Evolutionary conservation across 129 eudicot genomes (phyloP).

Genomic region (carrot (Daucus carota)): DNA sequence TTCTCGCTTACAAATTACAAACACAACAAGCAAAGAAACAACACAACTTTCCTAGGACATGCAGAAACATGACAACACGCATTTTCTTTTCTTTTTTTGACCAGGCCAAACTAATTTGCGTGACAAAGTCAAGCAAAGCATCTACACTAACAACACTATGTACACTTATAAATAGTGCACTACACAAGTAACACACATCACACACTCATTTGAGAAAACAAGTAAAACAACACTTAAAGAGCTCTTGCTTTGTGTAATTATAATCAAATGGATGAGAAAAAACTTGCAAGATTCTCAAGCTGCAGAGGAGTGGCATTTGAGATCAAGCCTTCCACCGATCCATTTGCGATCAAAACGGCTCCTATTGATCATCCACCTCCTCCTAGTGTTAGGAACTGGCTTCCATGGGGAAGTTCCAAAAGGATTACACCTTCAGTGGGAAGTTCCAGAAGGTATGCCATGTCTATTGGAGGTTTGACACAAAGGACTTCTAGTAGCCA

Average conservation of each 20-base stretch:
- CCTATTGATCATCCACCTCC: slow-evolving; percentile 29
- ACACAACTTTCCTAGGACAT: background rate
- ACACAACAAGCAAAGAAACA: background rate
- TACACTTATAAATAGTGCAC: background rate
- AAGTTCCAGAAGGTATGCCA: slow-evolving; percentile 24
- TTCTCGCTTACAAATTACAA: background rate
- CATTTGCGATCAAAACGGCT: slow-evolving; percentile 30
- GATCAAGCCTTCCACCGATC: slow-evolving; percentile 56
- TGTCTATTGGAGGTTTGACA: background rate
- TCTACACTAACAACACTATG: background rate
- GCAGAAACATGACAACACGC: background rate
- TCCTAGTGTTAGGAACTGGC: slow-evolving; percentile 29
- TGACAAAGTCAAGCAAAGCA: background rate
- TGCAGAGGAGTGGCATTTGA: slow-evolving; percentile 75
- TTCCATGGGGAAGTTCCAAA: slow-evolving; percentile 44
- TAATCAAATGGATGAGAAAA: background rate
- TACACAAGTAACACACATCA: background rate
- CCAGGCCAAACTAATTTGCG: background rate
- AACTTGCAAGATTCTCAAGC: slow-evolving; percentile 46
- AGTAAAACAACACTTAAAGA: background rate
- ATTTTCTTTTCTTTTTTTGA: background rate
- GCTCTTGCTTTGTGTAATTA: background rate
- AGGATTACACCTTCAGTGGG: slow-evolving; percentile 31
- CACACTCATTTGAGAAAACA: no score
- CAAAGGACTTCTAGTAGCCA: slow-evolving; percentile 43